Evolutionary conservation across 345 rosid genomes (phyloP).

Genomic region (Mallotus nudiflorus): DNA sequence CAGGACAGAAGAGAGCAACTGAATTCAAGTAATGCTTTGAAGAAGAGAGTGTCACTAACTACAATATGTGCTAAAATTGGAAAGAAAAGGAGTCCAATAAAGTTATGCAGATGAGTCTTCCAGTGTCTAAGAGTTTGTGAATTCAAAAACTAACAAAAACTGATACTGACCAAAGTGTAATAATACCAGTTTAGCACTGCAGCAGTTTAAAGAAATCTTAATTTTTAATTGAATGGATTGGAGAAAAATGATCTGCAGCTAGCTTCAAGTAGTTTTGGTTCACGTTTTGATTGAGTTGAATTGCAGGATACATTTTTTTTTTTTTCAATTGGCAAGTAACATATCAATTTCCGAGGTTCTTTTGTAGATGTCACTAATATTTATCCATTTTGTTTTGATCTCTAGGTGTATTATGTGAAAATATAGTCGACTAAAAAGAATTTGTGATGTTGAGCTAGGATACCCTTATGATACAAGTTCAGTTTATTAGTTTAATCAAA

Average conservation of each 20-base stretch:
- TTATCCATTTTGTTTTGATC: background rate
- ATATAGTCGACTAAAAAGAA: background rate
- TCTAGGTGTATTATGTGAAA: background rate
- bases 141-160: no score
- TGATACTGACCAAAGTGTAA: no score
- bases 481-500: background rate
- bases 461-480: background rate
- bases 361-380: background rate
- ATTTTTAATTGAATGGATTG: no score
- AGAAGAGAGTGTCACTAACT: background rate
- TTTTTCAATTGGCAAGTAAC: background rate
- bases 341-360: background rate
- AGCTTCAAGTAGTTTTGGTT: no score
- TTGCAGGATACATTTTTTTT: no score
- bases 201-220: no score
- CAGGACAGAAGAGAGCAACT: background rate
- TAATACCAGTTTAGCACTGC: no score
- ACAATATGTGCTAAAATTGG: background rate
- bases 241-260: no score
- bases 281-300: no score
- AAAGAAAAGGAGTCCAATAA: background rate
- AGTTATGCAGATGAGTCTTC: background rate
- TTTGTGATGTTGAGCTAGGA: background rate
- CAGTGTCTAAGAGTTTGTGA: background rate
- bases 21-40: background rate